A percentile compares a stretch with the other conserved stretches of the same genome.
phyloP scores from a whole-genome alignment of 1,284 basidiomycete genomes.

The Moesziomyces sp. region DNA sequence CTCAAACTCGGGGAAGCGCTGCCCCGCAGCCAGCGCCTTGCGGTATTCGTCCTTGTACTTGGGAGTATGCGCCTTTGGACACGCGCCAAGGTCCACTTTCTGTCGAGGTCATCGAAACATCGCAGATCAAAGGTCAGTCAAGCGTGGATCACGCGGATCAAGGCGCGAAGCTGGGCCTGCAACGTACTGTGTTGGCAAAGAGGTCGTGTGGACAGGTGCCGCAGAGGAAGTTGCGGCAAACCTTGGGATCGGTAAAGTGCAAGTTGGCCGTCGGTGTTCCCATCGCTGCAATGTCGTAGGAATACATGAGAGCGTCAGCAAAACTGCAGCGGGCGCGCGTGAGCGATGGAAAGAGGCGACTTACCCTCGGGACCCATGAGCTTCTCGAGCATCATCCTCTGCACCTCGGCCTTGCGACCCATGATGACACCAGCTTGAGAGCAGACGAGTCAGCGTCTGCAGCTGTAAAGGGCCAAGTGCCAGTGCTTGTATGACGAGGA shows the following conservation, averaged over 20 bases:
- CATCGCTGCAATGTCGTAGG: conserved; percentile 50
- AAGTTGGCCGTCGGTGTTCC: conserved; percentile 72
- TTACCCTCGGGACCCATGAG: conserved; percentile 67
- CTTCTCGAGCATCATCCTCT: conserved; percentile 86
- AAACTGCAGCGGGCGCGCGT: no score
- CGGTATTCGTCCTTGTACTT: conserved; percentile 91
- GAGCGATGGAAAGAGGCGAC: conserved; percentile 1
- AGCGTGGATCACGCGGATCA: background rate
- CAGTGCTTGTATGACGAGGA: background rate
- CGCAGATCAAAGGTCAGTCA: conserved; percentile 4
- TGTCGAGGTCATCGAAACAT: conserved; percentile 67
- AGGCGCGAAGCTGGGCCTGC: background rate
- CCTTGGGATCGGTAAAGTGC: conserved; percentile 95
- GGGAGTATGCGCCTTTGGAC: conserved; percentile 95
- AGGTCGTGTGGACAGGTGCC: conserved; percentile 97
- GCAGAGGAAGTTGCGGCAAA: conserved; percentile 98
- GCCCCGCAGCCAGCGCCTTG: conserved; percentile 78
- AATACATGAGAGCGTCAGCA: background rate
- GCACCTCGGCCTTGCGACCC: conserved; percentile 76
- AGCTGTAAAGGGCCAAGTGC: background rate
- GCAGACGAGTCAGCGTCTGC: conserved; percentile 9
- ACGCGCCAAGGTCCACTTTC: conserved; percentile 99
- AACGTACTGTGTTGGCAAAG: conserved; percentile 94
- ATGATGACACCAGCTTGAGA: conserved; percentile 26
- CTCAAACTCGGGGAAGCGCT: conserved; percentile 62